A percentile compares a stretch with the other conserved stretches of the same genome.
These are phyloP conservation scores for Helianthus tuberosus DNA, from an alignment of 129 eudicot species.

Conservation along the genomic window DNA sequence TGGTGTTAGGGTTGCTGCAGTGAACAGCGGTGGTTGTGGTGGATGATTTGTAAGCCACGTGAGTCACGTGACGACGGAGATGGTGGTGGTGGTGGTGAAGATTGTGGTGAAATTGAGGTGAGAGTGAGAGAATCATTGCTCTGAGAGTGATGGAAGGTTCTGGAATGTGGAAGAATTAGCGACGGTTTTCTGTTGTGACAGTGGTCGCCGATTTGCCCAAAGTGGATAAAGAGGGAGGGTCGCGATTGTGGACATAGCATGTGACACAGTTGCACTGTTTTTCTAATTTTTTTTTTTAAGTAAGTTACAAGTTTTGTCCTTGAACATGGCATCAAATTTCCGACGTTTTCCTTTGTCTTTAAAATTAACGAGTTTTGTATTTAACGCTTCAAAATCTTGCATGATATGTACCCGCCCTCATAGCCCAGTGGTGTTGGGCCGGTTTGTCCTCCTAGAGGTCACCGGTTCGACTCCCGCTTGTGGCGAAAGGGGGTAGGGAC, in stretches of 20 bases:
- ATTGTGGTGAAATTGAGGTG: conserved; percentile 14
- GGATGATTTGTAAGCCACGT: conserved; percentile 11
- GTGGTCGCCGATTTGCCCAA: conserved; percentile 23
- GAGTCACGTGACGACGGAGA: conserved; percentile 12
- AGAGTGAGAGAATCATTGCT: conserved; percentile 26
- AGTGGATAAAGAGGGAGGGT: conserved; percentile 12
- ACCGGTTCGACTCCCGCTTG: too few species aligned
- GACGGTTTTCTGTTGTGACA: neutral
- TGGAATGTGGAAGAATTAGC: conserved; percentile 6
- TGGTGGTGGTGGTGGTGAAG: conserved; percentile 5
- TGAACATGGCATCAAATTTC: too few species aligned
- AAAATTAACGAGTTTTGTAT: too few species aligned
- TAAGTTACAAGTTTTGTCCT: too few species aligned
- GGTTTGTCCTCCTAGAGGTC: too few species aligned
- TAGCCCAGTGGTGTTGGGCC: too few species aligned
- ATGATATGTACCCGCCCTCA: too few species aligned
- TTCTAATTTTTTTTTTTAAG: neutral
- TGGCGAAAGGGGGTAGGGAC: too few species aligned
- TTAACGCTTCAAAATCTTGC: too few species aligned
- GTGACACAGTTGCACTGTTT: neutral
- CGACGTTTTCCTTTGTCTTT: too few species aligned
- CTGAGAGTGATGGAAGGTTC: conserved; percentile 1
- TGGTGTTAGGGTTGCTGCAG: conserved; percentile 42
- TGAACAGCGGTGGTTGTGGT: conserved; percentile 34
- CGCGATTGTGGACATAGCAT: neutral